Evolutionary conservation across 1,284 basidiomycete genomes (phyloP).

Genomic region (Heterobasidion annosum): DNA sequence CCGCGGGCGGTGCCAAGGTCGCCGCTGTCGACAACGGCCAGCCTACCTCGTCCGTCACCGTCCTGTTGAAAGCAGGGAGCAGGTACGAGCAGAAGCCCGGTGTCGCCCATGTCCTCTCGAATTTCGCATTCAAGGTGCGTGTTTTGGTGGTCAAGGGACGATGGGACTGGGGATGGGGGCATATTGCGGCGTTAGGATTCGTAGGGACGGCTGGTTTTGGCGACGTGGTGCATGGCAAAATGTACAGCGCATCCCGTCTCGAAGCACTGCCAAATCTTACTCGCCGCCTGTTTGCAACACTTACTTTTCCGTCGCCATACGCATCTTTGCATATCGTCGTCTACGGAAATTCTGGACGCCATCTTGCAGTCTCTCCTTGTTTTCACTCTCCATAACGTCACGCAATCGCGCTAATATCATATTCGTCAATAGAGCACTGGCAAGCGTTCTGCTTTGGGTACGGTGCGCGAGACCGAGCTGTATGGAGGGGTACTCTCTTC

Average conservation of each 20-base stretch:
- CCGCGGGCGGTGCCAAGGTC: constrained; percentile 72
- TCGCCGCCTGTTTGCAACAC: neutral
- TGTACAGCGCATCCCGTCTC: neutral
- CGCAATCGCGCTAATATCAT: neutral
- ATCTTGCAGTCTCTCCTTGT: no score
- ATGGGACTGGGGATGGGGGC: neutral
- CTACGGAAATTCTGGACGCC: neutral
- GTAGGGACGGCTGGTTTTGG: neutral
- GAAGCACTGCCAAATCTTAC: neutral
- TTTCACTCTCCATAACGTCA: no score
- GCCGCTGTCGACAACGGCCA: constrained; percentile 76
- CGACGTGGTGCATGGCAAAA: neutral
- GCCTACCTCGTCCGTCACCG: constrained; percentile 76
- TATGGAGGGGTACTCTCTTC: constrained; percentile 91
- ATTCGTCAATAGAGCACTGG: constrained; percentile 54
- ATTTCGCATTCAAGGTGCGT: constrained; percentile 92
- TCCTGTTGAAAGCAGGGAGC: constrained; percentile 87
- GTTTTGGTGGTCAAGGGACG: neutral
- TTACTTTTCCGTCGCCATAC: no score
- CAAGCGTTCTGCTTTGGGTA: constrained; percentile 83
- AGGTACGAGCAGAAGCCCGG: constrained; percentile 82
- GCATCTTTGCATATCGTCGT: neutral
- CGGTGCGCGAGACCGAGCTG: constrained; percentile 88
- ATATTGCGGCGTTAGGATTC: neutral
- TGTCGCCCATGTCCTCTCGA: constrained; percentile 87